Conservation (phyloP, 2,329 filamentous ascomycete species). For the Lachnellula arida region DNA sequence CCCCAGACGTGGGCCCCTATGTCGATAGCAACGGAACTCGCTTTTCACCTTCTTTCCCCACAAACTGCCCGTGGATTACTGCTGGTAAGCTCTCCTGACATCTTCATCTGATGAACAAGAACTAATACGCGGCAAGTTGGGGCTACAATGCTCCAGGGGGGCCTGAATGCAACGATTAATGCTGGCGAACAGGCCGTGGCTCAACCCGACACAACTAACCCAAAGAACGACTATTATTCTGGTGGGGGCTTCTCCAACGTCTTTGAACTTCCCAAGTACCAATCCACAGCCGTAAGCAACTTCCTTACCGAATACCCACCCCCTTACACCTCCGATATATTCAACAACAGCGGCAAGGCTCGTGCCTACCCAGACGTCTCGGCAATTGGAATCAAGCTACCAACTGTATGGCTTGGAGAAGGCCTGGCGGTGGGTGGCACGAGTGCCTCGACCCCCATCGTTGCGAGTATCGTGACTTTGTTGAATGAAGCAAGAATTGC, state of each 20-base stretch:
- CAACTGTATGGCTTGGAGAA: slow-evolving; percentile 15
- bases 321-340: slow-evolving; percentile 13
- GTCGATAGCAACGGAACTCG: slow-evolving; percentile 15
- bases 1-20: slow-evolving; percentile 10
- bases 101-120: not conserved
- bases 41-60: slow-evolving; percentile 52
- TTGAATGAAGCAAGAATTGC: slow-evolving; percentile 35
- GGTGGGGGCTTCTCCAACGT: slow-evolving; percentile 45
- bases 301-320: slow-evolving; percentile 20
- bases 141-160: too few species aligned
- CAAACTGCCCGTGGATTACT: slow-evolving; percentile 63
- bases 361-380: slow-evolving; percentile 27
- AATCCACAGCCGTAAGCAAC: slow-evolving; percentile 17
- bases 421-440: slow-evolving; percentile 21
- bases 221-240: slow-evolving; percentile 33
- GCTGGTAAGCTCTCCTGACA: slow-evolving; percentile 43
- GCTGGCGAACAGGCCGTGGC: slow-evolving; percentile 35
- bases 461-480: slow-evolving; percentile 47
- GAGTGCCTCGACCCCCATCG: slow-evolving; percentile 46
- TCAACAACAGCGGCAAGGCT: slow-evolving; percentile 19
- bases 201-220: slow-evolving; percentile 34
- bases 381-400: slow-evolving; percentile 20
- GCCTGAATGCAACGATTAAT: slow-evolving; percentile 38
- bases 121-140: slow-evolving; percentile 1
- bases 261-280: slow-evolving; percentile 27